Evolutionary conservation across 495 filamentous ascomycete genomes (phyloP), one percentile per base, ranked within the genome.

Genomic region (Penicillium flavigenum): DNA sequence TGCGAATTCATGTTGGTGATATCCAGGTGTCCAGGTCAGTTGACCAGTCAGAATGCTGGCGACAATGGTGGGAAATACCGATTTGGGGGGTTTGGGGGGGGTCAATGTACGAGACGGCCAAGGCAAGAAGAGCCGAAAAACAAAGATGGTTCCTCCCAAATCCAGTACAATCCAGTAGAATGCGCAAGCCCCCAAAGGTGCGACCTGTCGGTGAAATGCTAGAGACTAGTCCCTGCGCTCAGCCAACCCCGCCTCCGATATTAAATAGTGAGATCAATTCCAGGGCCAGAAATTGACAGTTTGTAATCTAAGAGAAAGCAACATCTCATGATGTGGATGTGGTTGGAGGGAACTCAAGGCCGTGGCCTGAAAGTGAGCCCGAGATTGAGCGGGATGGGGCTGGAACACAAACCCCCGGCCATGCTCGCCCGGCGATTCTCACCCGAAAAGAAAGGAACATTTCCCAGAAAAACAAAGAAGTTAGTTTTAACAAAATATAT

Each of bases 351-450:
- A 10, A 43, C 41, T 43, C 51, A 53, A 32, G 14, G 36, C 41
- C 42, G n/a, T 29, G 43, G 51, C 2, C 43, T 47, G 59, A 27
- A 43, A 47, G 47, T 54, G 26, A 41, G 39, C 49, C 38, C 47
- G 54, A 36, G 46, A 55, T 51, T 31, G 42, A 54, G 48, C 52
- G 51, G 50, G 52, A 62, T 52, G 44, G 27, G 27, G 44, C 39
- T 59, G 60, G 26, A 39, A 55, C 31, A 41, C 10, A 20, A 27
- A 47, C 43, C 22, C 32, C 32, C 52, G 32, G 34, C 32, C 44
- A 38, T 38, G 39, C 53, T 55, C 32, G 36, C 22, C 17, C 50
- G 22, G 34, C 22, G 24, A 38, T 38, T 47, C 52, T 47, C 22
- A 45, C 31, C 17, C 49, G 22, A 39, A 39, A 27, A n/a, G 10